Evolutionary conservation across 2,329 filamentous ascomycete species (phyloP), one percentile per base, ranked within the genome.

Genomic region (Diaporthe vaccinii): DNA sequence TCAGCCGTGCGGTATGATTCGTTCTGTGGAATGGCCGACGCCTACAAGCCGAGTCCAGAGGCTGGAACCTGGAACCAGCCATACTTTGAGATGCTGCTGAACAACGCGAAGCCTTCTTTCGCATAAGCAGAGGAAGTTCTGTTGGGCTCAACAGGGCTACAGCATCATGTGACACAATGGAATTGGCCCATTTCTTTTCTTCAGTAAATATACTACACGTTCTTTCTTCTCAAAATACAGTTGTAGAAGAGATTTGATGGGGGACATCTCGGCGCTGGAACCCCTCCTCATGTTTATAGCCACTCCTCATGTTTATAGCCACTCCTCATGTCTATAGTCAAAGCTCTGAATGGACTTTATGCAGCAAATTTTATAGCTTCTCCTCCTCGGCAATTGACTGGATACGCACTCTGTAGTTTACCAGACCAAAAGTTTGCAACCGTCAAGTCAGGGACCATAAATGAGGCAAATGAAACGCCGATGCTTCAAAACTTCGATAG

Each of bases 51-150:
- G 34, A 79, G 83, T 46, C 85, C 86, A 69, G 83, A 86, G 81
- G 84, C 85, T 75, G 85, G 84, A 76, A 75, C 77, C 68, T 86
- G 85, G 84, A 84, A 85, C 82, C 83, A 86, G 82, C 83, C 82
- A 58, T 86, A 86, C 83, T 86, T 87, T 76, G 84, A 86, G 82
- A 80, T 81, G 78, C 82, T 86, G 74, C 55, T 87, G 78, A 81
- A 81, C 78, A 86, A 87, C 78, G 85, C 86, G 77, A 82, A 81
- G n/a, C 82, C 82, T 17, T 36, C 79, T 7, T 82, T 84, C 75
- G 36, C 53, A 34, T 71, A 53, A 71, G 22, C 44, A 14, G 3
- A 3, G 22, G 17, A 22, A 55, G 1, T 22, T 82, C 4, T 41
- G 15, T 39, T 41, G 34, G 34, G 81, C 6, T 17, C 3, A 2